Evolutionary conservation across 1,284 basidiomycete species (phyloP), one percentile per base, ranked within the genome.

Genomic region (Fomitopsis schrenkii): DNA sequence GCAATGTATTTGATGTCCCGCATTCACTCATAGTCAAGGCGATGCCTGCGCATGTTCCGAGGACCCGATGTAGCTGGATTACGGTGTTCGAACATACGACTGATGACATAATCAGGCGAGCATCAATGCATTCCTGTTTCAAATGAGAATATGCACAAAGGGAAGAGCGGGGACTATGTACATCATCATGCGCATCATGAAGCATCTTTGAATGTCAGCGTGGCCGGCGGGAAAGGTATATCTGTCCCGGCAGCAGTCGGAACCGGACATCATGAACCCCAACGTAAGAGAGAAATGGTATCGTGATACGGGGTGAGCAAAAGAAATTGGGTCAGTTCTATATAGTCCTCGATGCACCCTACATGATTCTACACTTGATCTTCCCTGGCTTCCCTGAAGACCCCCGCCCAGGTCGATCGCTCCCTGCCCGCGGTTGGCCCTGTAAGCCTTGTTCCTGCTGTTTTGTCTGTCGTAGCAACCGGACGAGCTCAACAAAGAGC

Each of bases 401-500:
- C 71, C 76, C 75, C 72, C 15, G 33, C 33, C 50, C 50, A 53
- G 35, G 35, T 35, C 52, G 52, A 38, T 81, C 79, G 70, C 77
- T 78, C 59, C 75, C 59, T 63, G 69, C 65, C 64, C 71, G 71
- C 65, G 65, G 57, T 52, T 67, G 70, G 46, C 71, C 70, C 58
- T 72, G 69, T 44, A 68, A 63, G 44, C 71, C 72, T 61, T 73
- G 73, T 62, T 77, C 75, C 60, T 67, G 65, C 56, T 71, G 79
- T 74, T 79, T 80, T 67, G 86, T 88, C 69, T 84, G 80, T 77
- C 94, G 89, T 74, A 99, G 88, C 66, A 91, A 87, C 66, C 95
- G 88, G 54, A 99, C 95, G 61, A 98, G 85, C 68, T 88, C 90
- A 74, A 85, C 93, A 79, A 99, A 99, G 36, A 97, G 87, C 56